Percentiles rank a stretch among this genome's conserved stretches.
These are phyloP conservation scores for Ceratocystis papillata DNA, from an alignment of 2,329 filamentous ascomycete genomes.

Conservation along the genomic window DNA sequence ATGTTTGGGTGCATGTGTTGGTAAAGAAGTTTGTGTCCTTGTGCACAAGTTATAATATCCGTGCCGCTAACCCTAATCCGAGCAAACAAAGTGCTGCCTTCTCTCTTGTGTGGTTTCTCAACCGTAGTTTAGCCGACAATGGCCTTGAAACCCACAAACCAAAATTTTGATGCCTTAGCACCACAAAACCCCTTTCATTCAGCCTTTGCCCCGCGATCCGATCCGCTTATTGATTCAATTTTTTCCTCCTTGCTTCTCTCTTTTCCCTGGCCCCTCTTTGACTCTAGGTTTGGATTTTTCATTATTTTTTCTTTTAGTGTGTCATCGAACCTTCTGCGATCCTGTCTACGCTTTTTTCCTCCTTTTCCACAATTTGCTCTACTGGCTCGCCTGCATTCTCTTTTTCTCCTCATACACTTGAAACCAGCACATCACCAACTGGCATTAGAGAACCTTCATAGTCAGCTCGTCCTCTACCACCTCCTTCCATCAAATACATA, in stretches of 20 bases:
- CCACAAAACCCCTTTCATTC: background rate
- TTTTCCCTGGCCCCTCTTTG: slow-evolving; percentile 24
- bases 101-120: background rate
- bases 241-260: slow-evolving; percentile 20
- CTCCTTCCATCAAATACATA: slow-evolving; percentile 25
- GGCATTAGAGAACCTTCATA: slow-evolving; percentile 3
- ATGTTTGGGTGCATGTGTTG: background rate
- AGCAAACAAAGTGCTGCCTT: background rate
- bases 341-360: slow-evolving; percentile 19
- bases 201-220: background rate
- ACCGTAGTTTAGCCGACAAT: slow-evolving; percentile 4
- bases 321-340: slow-evolving; percentile 11
- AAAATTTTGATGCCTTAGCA: background rate
- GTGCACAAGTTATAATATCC: background rate
- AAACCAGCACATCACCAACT: slow-evolving; percentile 18
- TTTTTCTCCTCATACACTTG: slow-evolving; percentile 16
- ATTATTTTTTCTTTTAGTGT: slow-evolving; percentile 16
- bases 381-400: slow-evolving; percentile 19
- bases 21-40: background rate
- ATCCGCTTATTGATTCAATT: slow-evolving; percentile 19
- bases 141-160: slow-evolving; percentile 4
- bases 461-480: slow-evolving; percentile 16
- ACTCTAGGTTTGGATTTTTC: slow-evolving; percentile 3
- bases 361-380: slow-evolving; percentile 23
- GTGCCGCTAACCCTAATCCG: slow-evolving; percentile 1